Evolutionary conservation across 2,329 filamentous ascomycete species (phyloP).

Genomic region (Colletotrichum sp.): DNA sequence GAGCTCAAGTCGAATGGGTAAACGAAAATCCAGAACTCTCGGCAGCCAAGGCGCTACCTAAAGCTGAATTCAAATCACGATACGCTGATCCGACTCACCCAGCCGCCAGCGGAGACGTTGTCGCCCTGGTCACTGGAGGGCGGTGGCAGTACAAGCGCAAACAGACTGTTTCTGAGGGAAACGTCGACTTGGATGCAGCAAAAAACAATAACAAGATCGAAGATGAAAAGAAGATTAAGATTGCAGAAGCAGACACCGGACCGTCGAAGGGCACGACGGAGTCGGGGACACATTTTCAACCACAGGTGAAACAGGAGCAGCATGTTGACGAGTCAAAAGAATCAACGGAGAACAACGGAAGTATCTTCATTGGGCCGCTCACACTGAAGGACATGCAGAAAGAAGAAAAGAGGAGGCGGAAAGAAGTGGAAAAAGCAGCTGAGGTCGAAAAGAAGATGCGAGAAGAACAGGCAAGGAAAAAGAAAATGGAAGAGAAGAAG

Average conservation of each 20-base stretch:
- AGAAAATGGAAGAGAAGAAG: background rate
- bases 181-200: background rate
- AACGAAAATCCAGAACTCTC: slow-evolving; percentile 19
- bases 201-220: background rate
- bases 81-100: slow-evolving; percentile 32
- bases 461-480: background rate
- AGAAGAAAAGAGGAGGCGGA: background rate
- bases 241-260: background rate
- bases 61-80: slow-evolving; percentile 27
- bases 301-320: background rate
- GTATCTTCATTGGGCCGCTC: background rate
- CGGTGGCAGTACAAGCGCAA: background rate
- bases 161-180: background rate
- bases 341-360: background rate
- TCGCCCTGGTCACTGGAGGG: slow-evolving; percentile 30
- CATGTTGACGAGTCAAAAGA: background rate
- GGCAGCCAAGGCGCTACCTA: slow-evolving; percentile 25
- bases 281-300: background rate
- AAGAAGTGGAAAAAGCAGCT: background rate
- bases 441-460: background rate
- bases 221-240: background rate
- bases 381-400: background rate
- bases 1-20: slow-evolving; percentile 25
- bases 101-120: slow-evolving; percentile 27
- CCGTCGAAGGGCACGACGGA: background rate